Evolutionary conservation across 169 alveolate genomes (phyloP).

Genomic region (Theileria orientalis): DNA sequence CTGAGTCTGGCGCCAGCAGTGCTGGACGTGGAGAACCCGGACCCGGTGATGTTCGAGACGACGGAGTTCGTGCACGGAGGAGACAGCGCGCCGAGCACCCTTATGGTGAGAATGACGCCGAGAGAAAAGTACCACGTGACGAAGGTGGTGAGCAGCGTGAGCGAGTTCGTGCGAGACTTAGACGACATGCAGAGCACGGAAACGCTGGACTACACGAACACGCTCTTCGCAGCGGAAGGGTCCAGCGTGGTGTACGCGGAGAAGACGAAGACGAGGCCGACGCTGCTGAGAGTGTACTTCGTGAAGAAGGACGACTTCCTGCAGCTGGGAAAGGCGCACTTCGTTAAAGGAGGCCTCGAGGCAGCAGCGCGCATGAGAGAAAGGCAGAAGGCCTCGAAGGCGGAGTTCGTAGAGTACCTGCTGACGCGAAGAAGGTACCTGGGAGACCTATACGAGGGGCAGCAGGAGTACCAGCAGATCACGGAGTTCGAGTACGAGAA

Average conservation of each 20-base stretch:
- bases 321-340: neutral
- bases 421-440: too few species aligned
- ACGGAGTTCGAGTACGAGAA: neutral
- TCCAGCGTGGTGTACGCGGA: neutral
- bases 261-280: neutral
- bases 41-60: neutral
- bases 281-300: neutral
- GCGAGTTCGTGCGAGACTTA: too few species aligned
- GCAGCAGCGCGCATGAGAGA: too few species aligned
- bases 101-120: constrained; percentile 10
- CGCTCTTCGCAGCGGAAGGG: neutral
- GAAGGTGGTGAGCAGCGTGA: neutral
- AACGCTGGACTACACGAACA: neutral
- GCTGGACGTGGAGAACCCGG: neutral
- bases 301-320: neutral
- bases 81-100: neutral
- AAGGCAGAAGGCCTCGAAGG: too few species aligned
- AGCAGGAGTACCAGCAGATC: neutral
- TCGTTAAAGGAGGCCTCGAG: neutral
- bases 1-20: neutral
- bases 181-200: neutral
- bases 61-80: neutral
- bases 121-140: neutral
- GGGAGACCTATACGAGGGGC: too few species aligned
- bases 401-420: too few species aligned